Conservation (phyloP, 2,329 filamentous ascomycete species). For the Clonostachys chloroleuca region DNA sequence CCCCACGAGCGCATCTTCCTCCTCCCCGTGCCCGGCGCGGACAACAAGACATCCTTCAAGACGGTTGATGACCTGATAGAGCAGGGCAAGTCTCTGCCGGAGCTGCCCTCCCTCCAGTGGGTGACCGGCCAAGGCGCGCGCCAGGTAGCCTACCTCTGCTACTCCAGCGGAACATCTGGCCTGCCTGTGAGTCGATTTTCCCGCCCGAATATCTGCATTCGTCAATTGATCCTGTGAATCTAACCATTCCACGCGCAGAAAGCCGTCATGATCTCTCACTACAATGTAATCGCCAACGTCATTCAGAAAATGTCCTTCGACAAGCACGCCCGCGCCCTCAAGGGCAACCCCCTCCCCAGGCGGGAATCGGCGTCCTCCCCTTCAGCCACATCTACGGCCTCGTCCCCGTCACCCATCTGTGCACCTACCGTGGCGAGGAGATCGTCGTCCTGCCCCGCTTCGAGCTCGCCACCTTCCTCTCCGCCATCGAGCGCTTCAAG, state of each 20-base stretch:
- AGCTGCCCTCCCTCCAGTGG: conserved; percentile 55
- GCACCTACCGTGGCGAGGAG: conserved; percentile 68
- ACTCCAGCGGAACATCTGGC: conserved; percentile 76
- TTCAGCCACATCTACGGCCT: conserved; percentile 81
- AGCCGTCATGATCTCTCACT: conserved; percentile 80
- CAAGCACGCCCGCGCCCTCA: conserved; percentile 43
- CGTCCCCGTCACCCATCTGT: conserved; percentile 64
- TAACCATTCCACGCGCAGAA: conserved; percentile 41
- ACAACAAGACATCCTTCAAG: conserved; percentile 48
- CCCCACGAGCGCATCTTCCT: conserved; percentile 63
- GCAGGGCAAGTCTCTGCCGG: conserved; percentile 50
- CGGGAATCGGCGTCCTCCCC: conserved; percentile 64
- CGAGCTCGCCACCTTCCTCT: conserved; percentile 61
- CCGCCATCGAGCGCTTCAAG: conserved; percentile 62
- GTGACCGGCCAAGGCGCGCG: conserved; percentile 59
- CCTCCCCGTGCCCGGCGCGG: conserved; percentile 61
- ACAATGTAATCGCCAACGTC: conserved; percentile 73
- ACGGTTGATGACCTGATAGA: conserved; percentile 63
- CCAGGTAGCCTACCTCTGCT: conserved; percentile 73
- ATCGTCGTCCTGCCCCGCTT: conserved; percentile 72
- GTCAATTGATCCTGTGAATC: background rate
- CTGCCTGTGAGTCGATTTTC: conserved; percentile 51
- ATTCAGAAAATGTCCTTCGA: conserved; percentile 53
- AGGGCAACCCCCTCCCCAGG: conserved; percentile 26
- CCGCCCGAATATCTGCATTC: background rate